Evolutionary conservation across 164 flowering plant species (phyloP), one percentile per base, ranked within the genome.

Genomic region (Piper longum): DNA sequence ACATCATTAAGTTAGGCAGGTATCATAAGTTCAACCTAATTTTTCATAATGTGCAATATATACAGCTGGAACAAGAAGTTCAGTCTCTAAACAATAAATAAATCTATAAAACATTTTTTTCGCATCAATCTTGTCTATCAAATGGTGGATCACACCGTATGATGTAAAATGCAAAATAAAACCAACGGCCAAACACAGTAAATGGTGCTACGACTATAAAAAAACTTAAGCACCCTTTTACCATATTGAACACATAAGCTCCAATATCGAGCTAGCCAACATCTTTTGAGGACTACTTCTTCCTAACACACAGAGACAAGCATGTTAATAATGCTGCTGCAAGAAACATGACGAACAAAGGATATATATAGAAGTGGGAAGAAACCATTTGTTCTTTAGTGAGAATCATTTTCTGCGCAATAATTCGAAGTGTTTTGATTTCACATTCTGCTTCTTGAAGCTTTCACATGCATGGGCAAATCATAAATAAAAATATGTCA

Each of bases 231-330:
- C 61, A 63, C 56, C 7, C 41, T 41, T 63, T 75, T 85, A 92
- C 99, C 96, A 75, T 84, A 68, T 64, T 64, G 72, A 70, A 87
- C 83, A 66, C 92, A 87, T 73, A 93, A 76, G 54, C 75, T 76
- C 99, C 99, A 93, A 70, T 87, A 86, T 43, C 91, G 85, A 64
- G 99, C 88, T 74, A 93, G 95, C 99, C 99, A 93, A 64, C 97
- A 93, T 75, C 99, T 85, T 83, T 91, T 93, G 42, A 93, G 79
- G 72, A 93, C 91, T 44, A 90, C 87, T 76, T 91, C 97, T 73
- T 93, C 99, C 97, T 91, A 36, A 16, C 26, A 41, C 16, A 57
- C 41, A 26, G 36, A 57, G 26, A 48, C 14, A 14, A 2, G 12
- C 52, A 48, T 5, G 52, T 48, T 9, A 12, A 48, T 48, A 48